Conservation (phyloP, 495 filamentous ascomycete species). For the Parachaetomium inaequale region DNA sequence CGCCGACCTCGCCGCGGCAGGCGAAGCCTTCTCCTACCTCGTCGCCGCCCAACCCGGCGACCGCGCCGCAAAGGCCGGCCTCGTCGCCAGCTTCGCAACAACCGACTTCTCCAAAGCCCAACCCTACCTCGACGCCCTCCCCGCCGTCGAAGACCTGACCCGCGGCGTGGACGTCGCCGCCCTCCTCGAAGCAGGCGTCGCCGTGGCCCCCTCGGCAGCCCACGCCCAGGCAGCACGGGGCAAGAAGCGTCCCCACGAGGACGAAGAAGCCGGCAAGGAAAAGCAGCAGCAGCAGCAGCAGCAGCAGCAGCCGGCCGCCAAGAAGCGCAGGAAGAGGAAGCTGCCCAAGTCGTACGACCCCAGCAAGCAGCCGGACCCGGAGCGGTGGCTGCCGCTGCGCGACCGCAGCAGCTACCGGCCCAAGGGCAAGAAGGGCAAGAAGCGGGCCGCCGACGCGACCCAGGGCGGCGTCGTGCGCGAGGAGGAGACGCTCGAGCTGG, state of each 20-base stretch:
- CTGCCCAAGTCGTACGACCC: conserved; percentile 75
- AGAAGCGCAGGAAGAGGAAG: conserved; percentile 66
- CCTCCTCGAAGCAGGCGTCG: conserved; percentile 75
- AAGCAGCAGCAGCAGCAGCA: conserved; percentile 61
- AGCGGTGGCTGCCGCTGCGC: conserved; percentile 86
- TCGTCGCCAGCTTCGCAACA: conserved; percentile 77
- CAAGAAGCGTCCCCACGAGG: conserved; percentile 33
- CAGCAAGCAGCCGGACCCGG: conserved; percentile 75
- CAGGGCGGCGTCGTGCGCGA: conserved; percentile 78
- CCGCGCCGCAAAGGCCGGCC: conserved; percentile 66
- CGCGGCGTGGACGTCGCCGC: conserved; percentile 61
- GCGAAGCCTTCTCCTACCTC: conserved; percentile 68
- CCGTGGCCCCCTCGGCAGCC: conserved; percentile 48
- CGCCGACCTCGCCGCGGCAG: conserved; percentile 63
- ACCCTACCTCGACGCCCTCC: conserved; percentile 59
- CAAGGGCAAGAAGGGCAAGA: conserved; percentile 88
- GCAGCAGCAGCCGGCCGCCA: conserved; percentile 54
- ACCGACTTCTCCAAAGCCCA: conserved; percentile 58
- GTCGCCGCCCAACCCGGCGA: conserved; percentile 61
- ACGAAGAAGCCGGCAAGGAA: conserved; percentile 50
- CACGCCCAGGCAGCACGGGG: conserved; percentile 10
- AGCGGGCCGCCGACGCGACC: conserved; percentile 68
- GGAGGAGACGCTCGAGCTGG: conserved; percentile 60
- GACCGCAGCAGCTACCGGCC: conserved; percentile 86
- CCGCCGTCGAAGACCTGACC: conserved; percentile 62